Evolutionary conservation across 192 early-diverging fungal genomes (phyloP).

Genomic region (Powellomyces hirtus): DNA sequence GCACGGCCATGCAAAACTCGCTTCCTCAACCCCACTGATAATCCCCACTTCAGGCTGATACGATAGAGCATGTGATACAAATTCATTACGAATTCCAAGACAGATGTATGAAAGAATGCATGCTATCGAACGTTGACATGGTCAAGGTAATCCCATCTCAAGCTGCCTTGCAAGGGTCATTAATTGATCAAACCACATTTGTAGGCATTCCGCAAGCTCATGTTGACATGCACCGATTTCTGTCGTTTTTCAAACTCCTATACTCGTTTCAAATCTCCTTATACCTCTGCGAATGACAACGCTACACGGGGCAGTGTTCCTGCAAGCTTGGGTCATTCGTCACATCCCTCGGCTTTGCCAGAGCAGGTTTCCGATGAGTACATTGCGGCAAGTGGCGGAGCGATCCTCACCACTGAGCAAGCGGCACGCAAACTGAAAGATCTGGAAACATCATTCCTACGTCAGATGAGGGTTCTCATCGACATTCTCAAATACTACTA

Average conservation of each 20-base stretch:
- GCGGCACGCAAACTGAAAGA: slow-evolving; percentile 44
- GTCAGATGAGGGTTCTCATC: slow-evolving; percentile 70
- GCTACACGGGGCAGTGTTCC: slow-evolving; percentile 22
- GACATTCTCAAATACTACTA: slow-evolving; percentile 78
- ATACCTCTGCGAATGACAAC: slow-evolving; percentile 18
- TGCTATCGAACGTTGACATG: slow-evolving; percentile 79
- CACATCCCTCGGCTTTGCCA: slow-evolving; percentile 16
- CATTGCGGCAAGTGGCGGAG: slow-evolving; percentile 6
- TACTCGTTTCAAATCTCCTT: slow-evolving; percentile 18
- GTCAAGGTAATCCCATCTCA: slow-evolving; percentile 58
- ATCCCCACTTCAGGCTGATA: slow-evolving; percentile 50
- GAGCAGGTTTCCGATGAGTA: slow-evolving; percentile 13
- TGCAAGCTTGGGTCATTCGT: neutral
- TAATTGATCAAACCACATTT: neutral
- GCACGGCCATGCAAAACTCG: neutral
- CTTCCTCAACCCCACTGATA: neutral
- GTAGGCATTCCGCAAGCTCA: slow-evolving; percentile 66
- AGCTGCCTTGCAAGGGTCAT: neutral
- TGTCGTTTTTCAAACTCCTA: slow-evolving; percentile 57
- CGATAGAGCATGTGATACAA: slow-evolving; percentile 83
- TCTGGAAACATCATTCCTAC: slow-evolving; percentile 61
- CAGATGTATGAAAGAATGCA: slow-evolving; percentile 85
- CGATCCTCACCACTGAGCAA: slow-evolving; percentile 35
- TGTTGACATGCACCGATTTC: slow-evolving; percentile 59
- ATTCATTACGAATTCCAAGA: slow-evolving; percentile 83